Conservation (phyloP, 345 rosid genomes). For the Clausena lansium region DNA sequence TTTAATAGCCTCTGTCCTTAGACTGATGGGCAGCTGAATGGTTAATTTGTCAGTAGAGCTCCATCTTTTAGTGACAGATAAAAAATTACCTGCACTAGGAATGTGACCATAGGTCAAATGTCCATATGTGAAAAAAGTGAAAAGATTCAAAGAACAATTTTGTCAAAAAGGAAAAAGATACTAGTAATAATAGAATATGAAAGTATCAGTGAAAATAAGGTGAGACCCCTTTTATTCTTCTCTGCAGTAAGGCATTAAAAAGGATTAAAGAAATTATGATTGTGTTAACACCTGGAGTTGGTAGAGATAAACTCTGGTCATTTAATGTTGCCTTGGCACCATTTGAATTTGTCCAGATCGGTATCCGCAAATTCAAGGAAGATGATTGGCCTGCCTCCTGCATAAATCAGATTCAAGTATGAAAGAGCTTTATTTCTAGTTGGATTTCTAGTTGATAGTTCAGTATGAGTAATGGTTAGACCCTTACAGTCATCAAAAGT, state of each 20-base stretch:
- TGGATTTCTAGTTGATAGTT: not conserved
- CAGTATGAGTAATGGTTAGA: not conserved
- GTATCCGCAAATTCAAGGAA: conserved; percentile 71
- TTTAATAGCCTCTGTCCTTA: conserved; percentile 75
- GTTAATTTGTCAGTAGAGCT: conserved; percentile 52
- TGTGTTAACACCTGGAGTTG: conserved; percentile 56
- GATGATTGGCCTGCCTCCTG: conserved; percentile 51
- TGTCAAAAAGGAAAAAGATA: not conserved
- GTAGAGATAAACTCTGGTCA: conserved; percentile 41
- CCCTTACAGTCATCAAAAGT: not conserved
- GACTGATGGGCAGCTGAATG: conserved; percentile 58
- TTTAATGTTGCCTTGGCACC: conserved; percentile 66
- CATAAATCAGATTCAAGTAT: conserved; percentile 1
- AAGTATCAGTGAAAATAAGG: not conserved
- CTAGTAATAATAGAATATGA: not conserved
- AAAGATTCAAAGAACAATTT: too few relatives aligned
- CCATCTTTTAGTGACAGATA: conserved; percentile 58
- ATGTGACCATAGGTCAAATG: not conserved
- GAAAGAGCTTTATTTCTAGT: not conserved
- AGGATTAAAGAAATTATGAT: not conserved
- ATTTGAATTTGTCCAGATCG: conserved; percentile 58
- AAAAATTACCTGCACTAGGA: conserved; percentile 55
- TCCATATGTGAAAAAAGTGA: not conserved
- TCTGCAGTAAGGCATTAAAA: not conserved
- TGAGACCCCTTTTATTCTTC: not conserved